Evolutionary conservation across 495 filamentous ascomycete genomes (phyloP).

Genomic region (Rostrohypoxylon terebratum): DNA sequence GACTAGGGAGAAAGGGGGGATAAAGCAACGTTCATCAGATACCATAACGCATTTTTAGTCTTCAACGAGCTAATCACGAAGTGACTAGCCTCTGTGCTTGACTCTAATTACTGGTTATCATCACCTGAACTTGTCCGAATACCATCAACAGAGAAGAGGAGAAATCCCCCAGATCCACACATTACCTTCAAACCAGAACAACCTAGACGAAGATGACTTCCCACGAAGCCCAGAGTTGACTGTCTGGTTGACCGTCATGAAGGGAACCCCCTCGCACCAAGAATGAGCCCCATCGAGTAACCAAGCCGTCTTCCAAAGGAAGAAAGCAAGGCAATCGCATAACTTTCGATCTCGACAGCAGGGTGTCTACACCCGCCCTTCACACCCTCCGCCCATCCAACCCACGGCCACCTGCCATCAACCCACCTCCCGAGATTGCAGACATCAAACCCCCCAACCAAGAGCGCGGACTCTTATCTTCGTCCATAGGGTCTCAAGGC

Average conservation of each 20-base stretch:
- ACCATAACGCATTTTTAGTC: constrained; percentile 80
- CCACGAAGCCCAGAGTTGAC: constrained; percentile 61
- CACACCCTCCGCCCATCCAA: constrained; percentile 48
- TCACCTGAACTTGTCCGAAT: constrained; percentile 77
- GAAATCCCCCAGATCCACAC: constrained; percentile 74
- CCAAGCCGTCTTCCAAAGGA: constrained; percentile 65
- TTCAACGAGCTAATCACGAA: constrained; percentile 69
- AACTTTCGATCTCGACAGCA: constrained; percentile 96
- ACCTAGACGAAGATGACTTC: constrained; percentile 54
- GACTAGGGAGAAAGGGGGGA: background rate
- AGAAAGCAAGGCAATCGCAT: constrained; percentile 89
- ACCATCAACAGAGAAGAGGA: constrained; percentile 10
- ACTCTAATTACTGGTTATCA: constrained; percentile 98
- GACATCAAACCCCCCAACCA: constrained; percentile 49
- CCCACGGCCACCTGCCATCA: constrained; percentile 55
- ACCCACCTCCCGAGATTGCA: constrained; percentile 55
- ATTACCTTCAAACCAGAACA: constrained; percentile 55
- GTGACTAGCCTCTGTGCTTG: constrained; percentile 91
- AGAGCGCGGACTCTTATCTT: constrained; percentile 89
- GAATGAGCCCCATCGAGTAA: constrained; percentile 99
- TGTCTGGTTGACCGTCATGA: constrained; percentile 33
- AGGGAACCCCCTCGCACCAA: constrained; percentile 90
- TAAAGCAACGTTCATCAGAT: constrained; percentile 81
- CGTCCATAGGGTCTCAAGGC: constrained; percentile 70
- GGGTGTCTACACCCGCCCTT: constrained; percentile 59